phyloP scores from a whole-genome alignment of 768 basidiomycete genomes.

The Fistulinella prunicolor region DNA sequence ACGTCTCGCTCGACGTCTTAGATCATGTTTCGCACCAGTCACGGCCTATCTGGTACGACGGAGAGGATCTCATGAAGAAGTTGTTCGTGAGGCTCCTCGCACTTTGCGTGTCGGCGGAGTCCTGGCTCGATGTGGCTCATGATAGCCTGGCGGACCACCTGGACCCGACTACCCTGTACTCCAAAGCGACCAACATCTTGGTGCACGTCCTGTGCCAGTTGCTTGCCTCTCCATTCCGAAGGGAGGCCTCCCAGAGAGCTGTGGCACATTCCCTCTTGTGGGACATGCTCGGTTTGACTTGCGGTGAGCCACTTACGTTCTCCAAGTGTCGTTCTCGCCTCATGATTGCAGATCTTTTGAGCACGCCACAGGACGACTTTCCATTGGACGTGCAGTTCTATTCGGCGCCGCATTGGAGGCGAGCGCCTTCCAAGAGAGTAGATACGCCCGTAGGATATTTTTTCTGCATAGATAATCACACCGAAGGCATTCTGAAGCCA shows the following conservation, averaged over 20 bases:
- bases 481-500: slow-evolving; percentile 12
- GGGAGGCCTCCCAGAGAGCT: slow-evolving; percentile 19
- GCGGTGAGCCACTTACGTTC: slow-evolving; percentile 1
- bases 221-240: slow-evolving; percentile 21
- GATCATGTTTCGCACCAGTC: slow-evolving; percentile 47
- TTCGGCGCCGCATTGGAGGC: slow-evolving; percentile 35
- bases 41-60: slow-evolving; percentile 47
- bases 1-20: slow-evolving; percentile 54
- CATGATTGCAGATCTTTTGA: slow-evolving; percentile 34
- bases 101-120: slow-evolving; percentile 53
- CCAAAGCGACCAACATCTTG: slow-evolving; percentile 43
- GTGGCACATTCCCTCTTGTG: slow-evolving; percentile 21
- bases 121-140: slow-evolving; percentile 53
- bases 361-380: slow-evolving; percentile 34
- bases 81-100: slow-evolving; percentile 51
- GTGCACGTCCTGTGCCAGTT: slow-evolving; percentile 42
- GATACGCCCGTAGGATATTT: slow-evolving; percentile 32
- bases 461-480: not conserved
- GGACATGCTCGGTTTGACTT: slow-evolving; percentile 16
- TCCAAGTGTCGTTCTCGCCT: not conserved
- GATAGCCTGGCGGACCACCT: slow-evolving; percentile 37
- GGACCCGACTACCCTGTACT: slow-evolving; percentile 48
- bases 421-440: slow-evolving; percentile 28
- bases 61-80: slow-evolving; percentile 45
- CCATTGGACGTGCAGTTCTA: slow-evolving; percentile 42